These are phyloP conservation scores for Solanum chacoense DNA, from an alignment of 305 asterid species.

Conservation along the genomic window DNA sequence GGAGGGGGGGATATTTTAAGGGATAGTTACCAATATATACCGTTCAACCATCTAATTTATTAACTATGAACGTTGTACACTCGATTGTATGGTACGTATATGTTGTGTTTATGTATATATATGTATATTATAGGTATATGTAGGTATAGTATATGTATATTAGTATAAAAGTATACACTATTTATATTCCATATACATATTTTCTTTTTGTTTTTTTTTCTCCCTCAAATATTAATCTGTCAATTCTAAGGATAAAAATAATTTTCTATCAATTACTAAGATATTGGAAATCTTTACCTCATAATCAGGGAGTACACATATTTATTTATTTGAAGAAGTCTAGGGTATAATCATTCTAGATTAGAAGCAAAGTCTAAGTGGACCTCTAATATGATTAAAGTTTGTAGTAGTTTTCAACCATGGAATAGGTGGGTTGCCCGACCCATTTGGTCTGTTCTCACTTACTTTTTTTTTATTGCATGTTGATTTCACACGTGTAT, in stretches of 20 bases:
- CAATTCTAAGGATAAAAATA: not conserved
- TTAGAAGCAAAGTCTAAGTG: constrained; percentile 53
- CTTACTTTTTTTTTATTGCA: not conserved
- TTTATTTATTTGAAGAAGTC: constrained; percentile 20
- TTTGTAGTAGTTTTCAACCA: constrained; percentile 23
- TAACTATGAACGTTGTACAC: not conserved
- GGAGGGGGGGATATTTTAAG: not conserved
- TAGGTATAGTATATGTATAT: too few relatives aligned
- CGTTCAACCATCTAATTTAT: not conserved
- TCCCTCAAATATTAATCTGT: not conserved
- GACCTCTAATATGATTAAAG: constrained; percentile 64
- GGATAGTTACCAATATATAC: not conserved
- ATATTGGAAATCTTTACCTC: not conserved
- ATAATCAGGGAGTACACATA: not conserved
- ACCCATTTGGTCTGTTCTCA: constrained; percentile 6
- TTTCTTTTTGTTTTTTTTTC: not conserved
- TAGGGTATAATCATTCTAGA: constrained; percentile 61
- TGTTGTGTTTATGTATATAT: not conserved
- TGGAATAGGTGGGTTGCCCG: constrained; percentile 30
- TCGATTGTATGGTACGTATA: not conserved
- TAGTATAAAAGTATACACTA: not conserved
- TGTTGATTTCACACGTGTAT: not conserved
- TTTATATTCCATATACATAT: not conserved
- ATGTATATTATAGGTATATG: not conserved
- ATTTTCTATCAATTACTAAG: not conserved